Conservation (phyloP, 2,329 filamentous ascomycete genomes). For the Verticillium nubilum region DNA sequence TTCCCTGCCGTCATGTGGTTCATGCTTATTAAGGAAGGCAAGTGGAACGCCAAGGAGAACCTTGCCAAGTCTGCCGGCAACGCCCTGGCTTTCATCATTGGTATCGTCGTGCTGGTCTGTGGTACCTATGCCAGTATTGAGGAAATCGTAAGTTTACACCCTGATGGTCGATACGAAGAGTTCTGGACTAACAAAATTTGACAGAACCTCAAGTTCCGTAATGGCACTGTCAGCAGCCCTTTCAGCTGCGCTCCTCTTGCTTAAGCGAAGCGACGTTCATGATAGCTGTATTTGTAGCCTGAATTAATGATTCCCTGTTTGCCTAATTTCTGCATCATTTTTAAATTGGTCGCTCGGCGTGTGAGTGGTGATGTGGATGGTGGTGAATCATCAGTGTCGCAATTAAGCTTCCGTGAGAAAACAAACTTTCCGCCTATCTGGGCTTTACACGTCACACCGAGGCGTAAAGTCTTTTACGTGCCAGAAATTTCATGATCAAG, state of each 20-base stretch:
- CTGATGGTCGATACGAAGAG: not conserved
- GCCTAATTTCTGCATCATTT: not conserved
- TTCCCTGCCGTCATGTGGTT: conserved; percentile 37
- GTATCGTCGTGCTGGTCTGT: conserved; percentile 23
- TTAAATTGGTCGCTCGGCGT: too few species aligned
- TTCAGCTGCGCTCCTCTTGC: conserved; percentile 10
- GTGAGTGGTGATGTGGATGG: not conserved
- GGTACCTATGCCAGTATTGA: conserved; percentile 24
- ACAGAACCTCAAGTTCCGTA: conserved; percentile 10
- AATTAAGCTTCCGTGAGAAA: not conserved
- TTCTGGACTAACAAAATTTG: not conserved
- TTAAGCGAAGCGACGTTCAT: not conserved
- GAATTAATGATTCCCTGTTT: not conserved
- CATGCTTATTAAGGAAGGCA: conserved; percentile 28
- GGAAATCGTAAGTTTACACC: conserved; percentile 9
- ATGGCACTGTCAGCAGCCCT: conserved; percentile 10
- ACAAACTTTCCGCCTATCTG: too few species aligned
- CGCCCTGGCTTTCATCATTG: conserved; percentile 20
- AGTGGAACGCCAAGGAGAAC: conserved; percentile 23
- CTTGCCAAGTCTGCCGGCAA: conserved; percentile 18
- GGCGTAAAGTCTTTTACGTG: too few species aligned
- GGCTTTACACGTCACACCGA: too few species aligned
- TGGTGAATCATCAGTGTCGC: not conserved
- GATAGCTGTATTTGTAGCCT: not conserved
- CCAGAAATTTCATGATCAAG: too few species aligned